Conservation (phyloP, 352 stramenopile species). For the Proteromonas lacertae region DNA sequence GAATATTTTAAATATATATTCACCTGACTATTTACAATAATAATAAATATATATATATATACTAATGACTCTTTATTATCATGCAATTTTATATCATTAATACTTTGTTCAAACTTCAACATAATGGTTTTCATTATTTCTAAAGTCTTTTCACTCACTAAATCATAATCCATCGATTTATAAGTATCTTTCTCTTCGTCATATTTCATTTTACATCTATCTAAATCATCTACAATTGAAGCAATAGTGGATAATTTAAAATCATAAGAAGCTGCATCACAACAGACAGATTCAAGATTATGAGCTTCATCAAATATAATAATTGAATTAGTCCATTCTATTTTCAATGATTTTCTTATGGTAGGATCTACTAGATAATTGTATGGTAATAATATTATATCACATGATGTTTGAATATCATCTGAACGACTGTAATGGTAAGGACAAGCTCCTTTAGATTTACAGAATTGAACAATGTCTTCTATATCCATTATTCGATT, state of each 20-base stretch:
- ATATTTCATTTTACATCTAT: background rate
- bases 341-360: constrained; percentile 21
- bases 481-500: constrained; percentile 85
- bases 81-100: no score
- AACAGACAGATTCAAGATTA: constrained; percentile 60
- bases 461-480: constrained; percentile 39
- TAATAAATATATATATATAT: no score
- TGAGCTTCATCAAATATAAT: constrained; percentile 98
- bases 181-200: background rate
- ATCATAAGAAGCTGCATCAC: constrained; percentile 74
- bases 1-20: no score
- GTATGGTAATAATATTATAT: constrained; percentile 85
- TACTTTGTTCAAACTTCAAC: no score
- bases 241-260: constrained; percentile 36
- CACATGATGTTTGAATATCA: constrained; percentile 4
- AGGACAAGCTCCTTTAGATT: constrained; percentile 40
- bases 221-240: background rate
- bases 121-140: no score
- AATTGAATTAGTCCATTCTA: constrained; percentile 73
- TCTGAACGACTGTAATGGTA: constrained; percentile 74
- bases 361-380: constrained; percentile 95
- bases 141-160: background rate
- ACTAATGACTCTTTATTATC: no score
- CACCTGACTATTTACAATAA: no score
- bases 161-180: background rate